phyloP scores from a whole-genome alignment of 495 filamentous ascomycete genomes.

The Talaromyces trachyspermus region DNA sequence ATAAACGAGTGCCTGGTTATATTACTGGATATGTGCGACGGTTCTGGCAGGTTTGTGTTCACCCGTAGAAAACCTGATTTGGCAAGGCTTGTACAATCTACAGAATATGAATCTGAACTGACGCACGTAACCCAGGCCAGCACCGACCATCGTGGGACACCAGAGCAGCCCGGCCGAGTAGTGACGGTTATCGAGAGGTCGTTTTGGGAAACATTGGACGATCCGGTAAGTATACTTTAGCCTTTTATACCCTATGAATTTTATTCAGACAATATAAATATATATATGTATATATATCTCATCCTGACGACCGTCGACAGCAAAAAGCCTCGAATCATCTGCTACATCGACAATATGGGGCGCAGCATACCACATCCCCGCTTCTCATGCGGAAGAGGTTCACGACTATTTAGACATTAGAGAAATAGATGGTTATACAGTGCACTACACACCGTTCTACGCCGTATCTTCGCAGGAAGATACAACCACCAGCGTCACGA shows the following conservation, averaged over 20 bases:
- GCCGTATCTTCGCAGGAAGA: conserved; percentile 30
- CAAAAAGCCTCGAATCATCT: conserved; percentile 29
- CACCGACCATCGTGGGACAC: conserved; percentile 92
- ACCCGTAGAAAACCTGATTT: conserved; percentile 13
- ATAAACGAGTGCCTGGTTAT: conserved; percentile 80
- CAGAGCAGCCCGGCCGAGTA: conserved; percentile 77
- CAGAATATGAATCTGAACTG: neutral
- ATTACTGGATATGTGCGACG: conserved; percentile 90
- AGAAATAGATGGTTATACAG: conserved; percentile 93
- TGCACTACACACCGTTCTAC: conserved; percentile 80
- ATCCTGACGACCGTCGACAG: conserved; percentile 27
- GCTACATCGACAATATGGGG: conserved; percentile 73
- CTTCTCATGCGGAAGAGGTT: conserved; percentile 68
- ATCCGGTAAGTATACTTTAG: conserved; percentile 33
- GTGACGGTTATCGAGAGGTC: conserved; percentile 81
- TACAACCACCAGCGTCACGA: neutral
- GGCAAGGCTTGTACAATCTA: conserved; percentile 13
- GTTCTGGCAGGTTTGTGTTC: conserved; percentile 86
- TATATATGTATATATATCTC: neutral
- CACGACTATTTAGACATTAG: conserved; percentile 89
- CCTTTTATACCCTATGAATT: neutral
- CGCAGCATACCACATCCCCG: conserved; percentile 80
- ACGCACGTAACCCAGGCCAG: conserved; percentile 20
- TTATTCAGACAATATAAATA: no score
- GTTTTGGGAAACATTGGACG: conserved; percentile 73